Conservation (phyloP, 257 asterid species). For the Galeopsis tetrahit region DNA sequence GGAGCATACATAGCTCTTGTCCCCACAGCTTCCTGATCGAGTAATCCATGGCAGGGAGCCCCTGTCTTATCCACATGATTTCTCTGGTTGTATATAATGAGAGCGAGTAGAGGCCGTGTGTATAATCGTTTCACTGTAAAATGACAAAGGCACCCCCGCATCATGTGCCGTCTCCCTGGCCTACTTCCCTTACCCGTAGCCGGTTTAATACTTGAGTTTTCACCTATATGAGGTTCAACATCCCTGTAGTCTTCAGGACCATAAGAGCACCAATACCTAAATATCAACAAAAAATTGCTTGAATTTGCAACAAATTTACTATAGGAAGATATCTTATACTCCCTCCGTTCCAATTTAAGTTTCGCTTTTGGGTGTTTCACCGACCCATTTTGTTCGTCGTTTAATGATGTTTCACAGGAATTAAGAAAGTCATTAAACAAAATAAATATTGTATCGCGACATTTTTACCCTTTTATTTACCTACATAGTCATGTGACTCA, state of each 20-base stretch:
- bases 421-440: too few relatives aligned
- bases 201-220: conserved; percentile 48
- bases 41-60: conserved; percentile 61
- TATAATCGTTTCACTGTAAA: conserved; percentile 63
- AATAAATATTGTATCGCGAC: too few relatives aligned
- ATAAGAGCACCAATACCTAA: conserved; percentile 63
- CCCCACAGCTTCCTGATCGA: conserved; percentile 59
- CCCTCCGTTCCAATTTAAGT: too few relatives aligned
- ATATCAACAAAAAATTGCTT: conserved; percentile 8
- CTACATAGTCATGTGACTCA: too few relatives aligned
- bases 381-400: too few relatives aligned
- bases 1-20: conserved; percentile 70
- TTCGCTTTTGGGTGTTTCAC: too few relatives aligned
- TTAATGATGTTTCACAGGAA: too few relatives aligned
- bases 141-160: conserved; percentile 68
- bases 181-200: conserved; percentile 65
- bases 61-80: conserved; percentile 55
- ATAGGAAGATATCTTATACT: too few relatives aligned
- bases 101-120: conserved; percentile 57
- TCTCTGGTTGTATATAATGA: conserved; percentile 60
- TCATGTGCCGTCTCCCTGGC: conserved; percentile 64
- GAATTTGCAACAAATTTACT: neutral
- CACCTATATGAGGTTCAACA: conserved; percentile 44
- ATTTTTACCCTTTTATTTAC: too few relatives aligned
- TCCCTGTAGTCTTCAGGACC: conserved; percentile 67